A percentile compares a stretch with the other conserved stretches of the same genome.
Conservation (phyloP, 305 asterid species). For the Ilex paraguariensis region DNA sequence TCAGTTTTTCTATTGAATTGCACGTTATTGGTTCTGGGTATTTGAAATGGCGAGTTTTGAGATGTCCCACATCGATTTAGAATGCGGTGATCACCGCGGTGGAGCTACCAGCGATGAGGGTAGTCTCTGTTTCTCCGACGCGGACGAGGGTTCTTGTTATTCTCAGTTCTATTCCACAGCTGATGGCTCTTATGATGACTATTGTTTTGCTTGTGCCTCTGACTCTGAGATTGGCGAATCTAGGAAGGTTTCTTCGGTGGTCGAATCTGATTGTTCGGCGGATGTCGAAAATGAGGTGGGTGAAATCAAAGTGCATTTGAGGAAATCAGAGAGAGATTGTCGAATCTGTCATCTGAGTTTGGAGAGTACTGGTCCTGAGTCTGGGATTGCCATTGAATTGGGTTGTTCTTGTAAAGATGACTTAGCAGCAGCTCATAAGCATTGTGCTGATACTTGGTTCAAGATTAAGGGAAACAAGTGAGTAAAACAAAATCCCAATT, state of each 20-base stretch:
- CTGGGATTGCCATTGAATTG: constrained; percentile 68
- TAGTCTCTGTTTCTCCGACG: constrained; percentile 43
- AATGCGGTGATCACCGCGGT: constrained; percentile 40
- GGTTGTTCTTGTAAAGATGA: constrained; percentile 93
- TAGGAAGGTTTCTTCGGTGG: constrained; percentile 32
- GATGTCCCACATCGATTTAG: constrained; percentile 53
- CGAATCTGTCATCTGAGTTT: constrained; percentile 85
- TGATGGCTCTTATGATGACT: constrained; percentile 58
- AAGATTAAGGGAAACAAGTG: constrained; percentile 92
- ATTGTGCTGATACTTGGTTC: constrained; percentile 96
- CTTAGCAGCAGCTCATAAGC: constrained; percentile 80
- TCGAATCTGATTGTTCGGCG: constrained; percentile 37
- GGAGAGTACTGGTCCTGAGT: constrained; percentile 49
- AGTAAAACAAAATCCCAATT: constrained; percentile 13
- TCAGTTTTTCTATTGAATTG: constrained; percentile 4
- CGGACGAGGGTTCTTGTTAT: constrained; percentile 56
- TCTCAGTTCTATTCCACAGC: constrained; percentile 73
- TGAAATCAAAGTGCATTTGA: constrained; percentile 32
- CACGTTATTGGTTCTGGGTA: constrained; percentile 21
- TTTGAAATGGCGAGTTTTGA: constrained; percentile 32
- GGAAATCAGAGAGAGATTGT: constrained; percentile 56
- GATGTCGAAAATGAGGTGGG: constrained; percentile 35
- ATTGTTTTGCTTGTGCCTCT: constrained; percentile 40
- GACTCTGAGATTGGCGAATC: constrained; percentile 26
- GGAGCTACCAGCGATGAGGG: constrained; percentile 21